Percentiles rank a stretch among this genome's conserved stretches.
phyloP scores from a whole-genome alignment of 768 basidiomycete genomes.

The Mycena alexandri region DNA sequence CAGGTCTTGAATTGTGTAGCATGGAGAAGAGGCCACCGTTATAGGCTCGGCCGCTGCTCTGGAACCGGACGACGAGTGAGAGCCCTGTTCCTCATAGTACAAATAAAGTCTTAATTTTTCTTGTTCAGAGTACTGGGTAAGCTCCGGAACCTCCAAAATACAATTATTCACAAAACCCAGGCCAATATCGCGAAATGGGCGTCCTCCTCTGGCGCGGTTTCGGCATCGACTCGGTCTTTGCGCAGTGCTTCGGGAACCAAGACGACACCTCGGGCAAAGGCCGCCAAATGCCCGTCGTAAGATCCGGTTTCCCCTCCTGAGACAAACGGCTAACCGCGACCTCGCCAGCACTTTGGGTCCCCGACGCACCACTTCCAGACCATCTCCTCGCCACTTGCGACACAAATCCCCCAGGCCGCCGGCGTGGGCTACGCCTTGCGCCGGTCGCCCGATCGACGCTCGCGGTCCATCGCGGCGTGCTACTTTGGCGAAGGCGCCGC shows the following conservation, averaged over 20 bases:
- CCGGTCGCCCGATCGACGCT: constrained; percentile 76
- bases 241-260: constrained; percentile 90
- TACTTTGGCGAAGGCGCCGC: constrained; percentile 97
- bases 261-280: constrained; percentile 88
- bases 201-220: constrained; percentile 92
- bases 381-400: constrained; percentile 93
- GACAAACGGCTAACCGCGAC: constrained; percentile 30
- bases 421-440: constrained; percentile 92
- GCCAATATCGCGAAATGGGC: constrained; percentile 94
- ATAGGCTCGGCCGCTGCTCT: constrained; percentile 92
- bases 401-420: constrained; percentile 95
- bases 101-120: background rate
- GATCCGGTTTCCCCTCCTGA: constrained; percentile 34
- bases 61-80: constrained; percentile 84
- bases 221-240: constrained; percentile 84
- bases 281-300: constrained; percentile 93
- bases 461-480: constrained; percentile 84
- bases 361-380: constrained; percentile 89
- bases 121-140: constrained; percentile 77
- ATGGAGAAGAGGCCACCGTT: constrained; percentile 93
- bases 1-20: constrained; percentile 52
- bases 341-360: constrained; percentile 84
- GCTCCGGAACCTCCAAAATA: constrained; percentile 34
- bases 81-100: background rate
- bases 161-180: constrained; percentile 49